Base-by-base conservation (phyloP, 1,284 basidiomycete species). In the Lentinus polychrous region DNA sequence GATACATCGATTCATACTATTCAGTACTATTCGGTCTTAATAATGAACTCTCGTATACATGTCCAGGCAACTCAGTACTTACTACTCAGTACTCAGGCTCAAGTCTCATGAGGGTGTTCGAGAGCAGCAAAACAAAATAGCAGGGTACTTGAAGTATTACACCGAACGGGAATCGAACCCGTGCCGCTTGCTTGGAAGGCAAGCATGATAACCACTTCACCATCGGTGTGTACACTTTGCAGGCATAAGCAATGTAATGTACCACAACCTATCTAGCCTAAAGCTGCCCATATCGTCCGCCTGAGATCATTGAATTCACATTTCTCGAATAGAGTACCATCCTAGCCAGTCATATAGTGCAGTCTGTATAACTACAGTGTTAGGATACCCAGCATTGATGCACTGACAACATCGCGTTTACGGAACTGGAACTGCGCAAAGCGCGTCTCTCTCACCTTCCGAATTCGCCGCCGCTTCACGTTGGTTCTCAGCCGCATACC, bases 121-220 rank as follows among this genome's bases (percentile, higher is more conserved):
- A 34, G 17, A 46, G 10, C 32, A 43, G 3, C 15, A 15, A 11
- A 40, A 55, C 52, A 57, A 54, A 56, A 45, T 20, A n/a, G 34
- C n/a, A n/a, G n/a, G n/a, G n/a, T n/a, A n/a, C n/a, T n/a, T n/a
- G n/a, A n/a, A n/a, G 17, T 23, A 17, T 53, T 79, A 80, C 78
- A 72, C 76, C 70, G 73, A 78, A 79, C 71, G 81, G 81, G 81
- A 83, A 74, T 83, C 80, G 82, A 83, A 83, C 81, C 81, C 81
- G 73, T 80, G 82, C 81, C 81, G 80, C 80, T 84, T 84, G 82
- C 81, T 83, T 84, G 81, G 81, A 84, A 84, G 81, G 81, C 82
- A 83, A 83, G 82, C 80, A 84, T 84, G 81, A 84, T 84, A 84
- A 83, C 81, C 82, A 73, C 78, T 84, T 83, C 81, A 84, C 81